Base-by-base conservation (phyloP, 2,329 filamentous ascomycete genomes). In the Alternaria sp. region DNA sequence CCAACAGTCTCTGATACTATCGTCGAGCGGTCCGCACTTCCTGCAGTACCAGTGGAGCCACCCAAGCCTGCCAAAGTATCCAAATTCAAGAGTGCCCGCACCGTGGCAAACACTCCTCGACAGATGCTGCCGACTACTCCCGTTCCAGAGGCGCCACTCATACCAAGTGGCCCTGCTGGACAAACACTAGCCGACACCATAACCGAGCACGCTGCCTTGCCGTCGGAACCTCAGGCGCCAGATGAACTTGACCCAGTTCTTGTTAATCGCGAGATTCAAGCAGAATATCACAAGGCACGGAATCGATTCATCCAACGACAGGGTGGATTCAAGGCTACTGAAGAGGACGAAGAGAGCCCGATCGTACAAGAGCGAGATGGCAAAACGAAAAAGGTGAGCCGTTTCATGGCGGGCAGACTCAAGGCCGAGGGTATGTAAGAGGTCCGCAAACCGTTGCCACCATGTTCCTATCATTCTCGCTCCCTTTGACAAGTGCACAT, bases 251-350 rank as follows among this genome's bases (percentile, higher is more conserved):
- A 97, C 67, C 86, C 90, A 5, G 83, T 87, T 21, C 80, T 93
- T 29, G 82, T 94, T 50, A 85, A 90, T 52, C 88, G 91, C 62
- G 90, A 96, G 75, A 88, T 96, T 13, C 89, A 91, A 7, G 86
- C 87, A 36, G 91, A 96, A 72, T 96, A 96, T 76, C 90, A 96
- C 75, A 88, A 86, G 42, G 83, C 91, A 76, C 89, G 94, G 21
- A 96, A 93, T 73, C 86, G 86, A 70, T 88, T 96, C 78, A 93
- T 97, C 53, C 87, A 92, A 66, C 85, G 88, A 67, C 87, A 95
- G 68, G 93, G 93, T 51, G 93, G 93, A 3, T 96, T 97, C 75
- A 80, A 90, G 68, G 68, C 74, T 2, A 85, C 86, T 56, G 86
- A 92, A 67, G 86, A 90, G 58, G 88, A 92, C 59, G 83, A 86